phyloP scores from a whole-genome alignment of 1,139 yeast species.

The Kodamaea ohmeri region DNA sequence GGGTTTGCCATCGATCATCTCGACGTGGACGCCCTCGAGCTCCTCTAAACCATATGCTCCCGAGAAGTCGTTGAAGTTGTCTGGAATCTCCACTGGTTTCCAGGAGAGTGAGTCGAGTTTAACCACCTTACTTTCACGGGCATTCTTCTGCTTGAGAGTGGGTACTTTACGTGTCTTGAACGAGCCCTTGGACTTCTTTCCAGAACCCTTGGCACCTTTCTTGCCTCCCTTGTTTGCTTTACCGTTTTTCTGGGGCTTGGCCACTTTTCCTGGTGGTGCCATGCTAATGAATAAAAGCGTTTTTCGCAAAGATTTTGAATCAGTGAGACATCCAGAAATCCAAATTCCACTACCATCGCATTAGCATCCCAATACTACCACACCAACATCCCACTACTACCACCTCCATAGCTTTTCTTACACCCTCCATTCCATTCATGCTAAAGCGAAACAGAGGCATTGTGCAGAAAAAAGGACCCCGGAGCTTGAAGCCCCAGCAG shows the following conservation, averaged over 20 bases:
- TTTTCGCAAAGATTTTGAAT: too few species aligned
- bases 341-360: too few species aligned
- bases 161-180: constrained; percentile 21
- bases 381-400: background rate
- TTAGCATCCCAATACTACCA: too few species aligned
- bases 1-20: constrained; percentile 61
- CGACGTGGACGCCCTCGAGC: constrained; percentile 86
- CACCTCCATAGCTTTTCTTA: background rate
- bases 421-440: constrained; percentile 11
- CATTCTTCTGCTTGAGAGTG: constrained; percentile 31
- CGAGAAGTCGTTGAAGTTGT: constrained; percentile 79
- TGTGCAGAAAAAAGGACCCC: constrained; percentile 22
- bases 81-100: constrained; percentile 82
- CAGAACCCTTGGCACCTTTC: constrained; percentile 10
- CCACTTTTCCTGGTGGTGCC: constrained; percentile 1
- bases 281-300: too few species aligned
- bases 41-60: constrained; percentile 94
- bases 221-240: constrained; percentile 9
- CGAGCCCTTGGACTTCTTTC: constrained; percentile 1
- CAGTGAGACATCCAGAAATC: too few species aligned
- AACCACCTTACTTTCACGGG: constrained; percentile 42
- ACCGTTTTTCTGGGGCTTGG: constrained; percentile 4
- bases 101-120: constrained; percentile 58
- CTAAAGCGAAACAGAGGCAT: constrained; percentile 22
- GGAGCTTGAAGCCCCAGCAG: constrained; percentile 58